Base-by-base conservation (phyloP, 2,329 filamentous ascomycete genomes). In the Colletotrichum noveboracense region DNA sequence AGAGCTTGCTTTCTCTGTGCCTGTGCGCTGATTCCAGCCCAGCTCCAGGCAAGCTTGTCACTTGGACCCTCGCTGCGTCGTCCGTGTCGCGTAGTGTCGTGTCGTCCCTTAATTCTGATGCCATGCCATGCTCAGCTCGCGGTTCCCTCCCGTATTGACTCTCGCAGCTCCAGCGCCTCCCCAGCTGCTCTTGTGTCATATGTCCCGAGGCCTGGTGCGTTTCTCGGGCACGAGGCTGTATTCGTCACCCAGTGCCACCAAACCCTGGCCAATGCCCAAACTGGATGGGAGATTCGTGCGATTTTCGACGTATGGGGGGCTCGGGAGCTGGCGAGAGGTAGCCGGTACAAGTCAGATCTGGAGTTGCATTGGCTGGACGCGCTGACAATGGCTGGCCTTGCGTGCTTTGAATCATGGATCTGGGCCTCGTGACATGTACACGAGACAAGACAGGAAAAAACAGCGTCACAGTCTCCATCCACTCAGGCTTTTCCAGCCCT, bases 191-290 rank as follows among this genome's bases (percentile, higher is more conserved):
- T 48, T 48, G 71, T 64, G 43, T 65, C 66, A 55, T 48, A 60
- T 48, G 66, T 58, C 26, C 60, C 26, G 18, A 66, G 38, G 28
- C 24, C 55, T 38, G 66, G 36, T n/a, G 38, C 24, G 71, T 67
- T 18, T 10, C 32, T 55, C 55, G 55, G 73, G 58, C 73, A 73
- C 73, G 73, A 75, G 73, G 32, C 69, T 62, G 69, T 66, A 72
- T 64, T 64, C 55, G 62, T 75, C 69, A 67, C 62, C 18, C 52
- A 38, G 66, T 66, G 21, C 72, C 30, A 34, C 32, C 43, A 52
- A 6, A 1, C 68, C 72, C 52, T 28, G 56, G 21, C 26, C 58
- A 24, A 16, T 36, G 8, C 13, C 21, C 21, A 21, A 16, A 36
- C 10, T 21, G 24, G 66, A 26, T 58, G 12, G 32, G 24, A 48